Conservation (phyloP, 73 alveolate genomes). For the Symbiodinium pilosum region DNA sequence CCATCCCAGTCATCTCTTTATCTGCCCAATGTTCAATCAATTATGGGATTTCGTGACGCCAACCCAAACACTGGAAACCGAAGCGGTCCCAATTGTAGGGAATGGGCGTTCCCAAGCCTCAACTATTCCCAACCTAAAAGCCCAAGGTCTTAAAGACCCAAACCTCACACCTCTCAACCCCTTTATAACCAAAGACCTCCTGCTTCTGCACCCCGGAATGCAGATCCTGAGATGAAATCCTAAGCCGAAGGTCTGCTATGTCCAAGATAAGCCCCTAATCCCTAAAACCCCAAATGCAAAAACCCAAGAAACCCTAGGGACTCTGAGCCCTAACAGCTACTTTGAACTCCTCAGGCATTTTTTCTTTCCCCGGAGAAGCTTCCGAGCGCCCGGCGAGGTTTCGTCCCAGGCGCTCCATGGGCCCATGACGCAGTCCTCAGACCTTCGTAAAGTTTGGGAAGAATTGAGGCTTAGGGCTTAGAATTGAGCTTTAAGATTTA, state of each 20-base stretch:
- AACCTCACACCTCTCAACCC: not conserved
- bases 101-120: too few species aligned
- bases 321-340: not conserved
- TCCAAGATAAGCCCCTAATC: not conserved
- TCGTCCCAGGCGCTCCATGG: slow-evolving; percentile 1
- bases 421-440: not conserved
- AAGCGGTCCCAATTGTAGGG: too few species aligned
- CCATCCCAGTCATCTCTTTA: too few species aligned
- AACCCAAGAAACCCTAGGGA: not conserved
- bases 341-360: not conserved
- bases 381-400: not conserved
- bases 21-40: too few species aligned
- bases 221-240: too few species aligned
- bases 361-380: too few species aligned
- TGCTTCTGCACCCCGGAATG: too few species aligned
- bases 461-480: not conserved
- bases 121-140: too few species aligned
- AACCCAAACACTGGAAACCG: too few species aligned
- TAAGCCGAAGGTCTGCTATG: too few species aligned
- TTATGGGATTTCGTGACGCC: too few species aligned
- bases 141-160: not conserved
- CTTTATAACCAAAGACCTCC: not conserved
- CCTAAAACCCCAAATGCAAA: not conserved
- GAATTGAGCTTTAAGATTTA: not conserved
- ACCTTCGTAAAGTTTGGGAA: not conserved